Conservation (phyloP, 345 rosid species). For the thale cress (Arabidopsis thaliana) region TAIR10.1 NC_003076.8:1621001-1621500, state of each 20-base stretch:
- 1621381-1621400: slow-evolving; percentile 48
- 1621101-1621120: slow-evolving; percentile 81
- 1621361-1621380: slow-evolving; percentile 11
- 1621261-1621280: slow-evolving; percentile 71
- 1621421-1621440: slow-evolving; percentile 82
- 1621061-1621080: slow-evolving; percentile 59
- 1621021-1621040: neutral
- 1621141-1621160: neutral
- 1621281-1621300: slow-evolving; percentile 79
- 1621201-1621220: slow-evolving; percentile 1
- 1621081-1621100: slow-evolving; percentile 90
- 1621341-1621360: slow-evolving; percentile 3
- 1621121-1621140: slow-evolving; percentile 88
- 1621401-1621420: slow-evolving; percentile 76
- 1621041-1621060: neutral
- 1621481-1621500: slow-evolving; percentile 87
- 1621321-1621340: neutral
- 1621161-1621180: neutral
- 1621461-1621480: slow-evolving; percentile 95
- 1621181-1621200: neutral
- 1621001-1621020: neutral
- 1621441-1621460: slow-evolving; percentile 72
- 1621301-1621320: slow-evolving; percentile 85
- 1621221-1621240: slow-evolving; percentile 79
- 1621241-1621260: slow-evolving; percentile 86